Evolutionary conservation across 2,329 filamentous ascomycete genomes (phyloP).

Genomic region (Cladorrhinum sp.): DNA sequence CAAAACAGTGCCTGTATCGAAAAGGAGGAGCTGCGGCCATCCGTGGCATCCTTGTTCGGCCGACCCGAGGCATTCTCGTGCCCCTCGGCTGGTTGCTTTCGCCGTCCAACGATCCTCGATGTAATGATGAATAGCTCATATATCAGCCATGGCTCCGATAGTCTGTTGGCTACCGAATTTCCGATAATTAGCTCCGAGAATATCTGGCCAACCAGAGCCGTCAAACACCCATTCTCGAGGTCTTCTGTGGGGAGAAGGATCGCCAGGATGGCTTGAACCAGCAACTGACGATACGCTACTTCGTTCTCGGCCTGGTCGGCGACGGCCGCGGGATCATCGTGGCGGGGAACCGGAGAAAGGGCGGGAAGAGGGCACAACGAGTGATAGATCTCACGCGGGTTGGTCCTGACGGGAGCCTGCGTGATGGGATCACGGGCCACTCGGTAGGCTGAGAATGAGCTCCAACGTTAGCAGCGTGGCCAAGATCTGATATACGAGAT

Average conservation of each 20-base stretch:
- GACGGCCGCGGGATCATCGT: slow-evolving; percentile 47
- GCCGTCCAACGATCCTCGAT: slow-evolving; percentile 41
- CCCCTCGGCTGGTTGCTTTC: slow-evolving; percentile 14
- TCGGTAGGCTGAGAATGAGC: slow-evolving; percentile 61
- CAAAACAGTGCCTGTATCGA: slow-evolving; percentile 52
- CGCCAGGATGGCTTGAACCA: slow-evolving; percentile 79
- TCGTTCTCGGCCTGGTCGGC: slow-evolving; percentile 72
- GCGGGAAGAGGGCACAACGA: slow-evolving; percentile 76
- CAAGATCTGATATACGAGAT: not conserved
- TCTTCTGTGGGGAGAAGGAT: slow-evolving; percentile 90
- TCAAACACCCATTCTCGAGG: slow-evolving; percentile 80
- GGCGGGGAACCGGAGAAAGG: slow-evolving; percentile 70
- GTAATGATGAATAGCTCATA: slow-evolving; percentile 80
- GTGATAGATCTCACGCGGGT: slow-evolving; percentile 74
- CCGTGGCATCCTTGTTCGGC: slow-evolving; percentile 19
- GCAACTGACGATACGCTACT: slow-evolving; percentile 76
- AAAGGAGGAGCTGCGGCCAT: slow-evolving; percentile 29
- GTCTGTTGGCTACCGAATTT: slow-evolving; percentile 73
- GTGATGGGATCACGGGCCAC: slow-evolving; percentile 58
- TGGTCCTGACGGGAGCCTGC: slow-evolving; percentile 56
- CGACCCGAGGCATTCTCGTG: slow-evolving; percentile 11
- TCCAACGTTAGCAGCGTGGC: slow-evolving; percentile 19
- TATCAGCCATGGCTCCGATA: slow-evolving; percentile 83
- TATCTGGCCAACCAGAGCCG: slow-evolving; percentile 79
- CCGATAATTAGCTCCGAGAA: slow-evolving; percentile 87